Base-by-base conservation (phyloP, 805 yeast genomes). In the Saccharomycopsis fodiens region DNA sequence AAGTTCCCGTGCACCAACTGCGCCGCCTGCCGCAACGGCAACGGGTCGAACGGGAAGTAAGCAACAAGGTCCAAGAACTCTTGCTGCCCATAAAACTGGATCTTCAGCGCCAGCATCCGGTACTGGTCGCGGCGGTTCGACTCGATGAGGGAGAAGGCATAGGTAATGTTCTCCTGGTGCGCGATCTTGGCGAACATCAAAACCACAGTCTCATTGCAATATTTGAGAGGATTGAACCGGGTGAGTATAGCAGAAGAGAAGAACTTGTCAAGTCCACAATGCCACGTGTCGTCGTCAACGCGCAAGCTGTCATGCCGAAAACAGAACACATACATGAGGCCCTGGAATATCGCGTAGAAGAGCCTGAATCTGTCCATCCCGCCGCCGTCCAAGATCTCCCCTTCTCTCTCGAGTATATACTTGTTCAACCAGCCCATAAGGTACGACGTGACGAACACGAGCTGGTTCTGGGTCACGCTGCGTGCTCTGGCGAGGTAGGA, bases 1-100 rank as follows among this genome's bases (percentile, higher is more conserved):
- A 21, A 32, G 12, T 32, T 7, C 15, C 20, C 12, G 20, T 32
- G 6, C 10, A 32, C 36, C 6, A 32, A 5, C 8, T 17, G 19
- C 8, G 10, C 15, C 15, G 36, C 5, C 10, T 32, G 8, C 15
- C 7, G 82, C 52, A 91, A 71, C 42, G 84, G 76, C 51, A 93
- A 64, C 1, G 98, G 98, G 67, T 91, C 97, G 60, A 85, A 91
- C 10, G 98, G 98, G 64, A 91, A 91, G 60, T 87, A 91, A n/a
- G 93, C 88, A 60, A 89, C 96, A 43, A 91, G 69, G 57, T 87
- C 95, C 54, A 85, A 73, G 57, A 85, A 87, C 58, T 88, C 96
- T 58, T 85, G 89, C 57, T 80, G 80, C 45, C 78, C 76, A 25
- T 72, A 71, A 53, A 76, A 69, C 31, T 48, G 29, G 17, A 47